Percentiles rank a stretch among this genome's conserved stretches.
phyloP scores from a whole-genome alignment of 139 green algal species.

The Chlorokybus atmophyticus region DNA sequence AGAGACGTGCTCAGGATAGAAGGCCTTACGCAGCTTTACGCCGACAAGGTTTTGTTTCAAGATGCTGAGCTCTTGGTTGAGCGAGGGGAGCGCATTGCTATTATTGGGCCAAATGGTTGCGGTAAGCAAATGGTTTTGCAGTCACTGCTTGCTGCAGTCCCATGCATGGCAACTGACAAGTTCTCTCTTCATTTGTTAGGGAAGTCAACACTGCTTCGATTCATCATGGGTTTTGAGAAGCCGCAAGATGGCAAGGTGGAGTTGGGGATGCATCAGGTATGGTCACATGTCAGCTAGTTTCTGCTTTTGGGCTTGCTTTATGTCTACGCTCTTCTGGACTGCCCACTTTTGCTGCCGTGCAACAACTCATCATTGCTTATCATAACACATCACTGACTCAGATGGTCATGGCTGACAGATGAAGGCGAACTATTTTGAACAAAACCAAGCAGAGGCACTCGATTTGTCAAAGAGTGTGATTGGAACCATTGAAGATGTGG shows the following conservation, averaged over 20 bases:
- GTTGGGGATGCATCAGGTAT: conserved; percentile 19
- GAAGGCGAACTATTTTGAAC: conserved; percentile 97
- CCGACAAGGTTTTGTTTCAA: conserved; percentile 40
- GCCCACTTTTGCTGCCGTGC: no score
- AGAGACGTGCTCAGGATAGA: conserved; percentile 21
- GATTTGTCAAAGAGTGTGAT: conserved; percentile 69
- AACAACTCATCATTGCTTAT: conserved; percentile 39
- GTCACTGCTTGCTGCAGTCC: no score
- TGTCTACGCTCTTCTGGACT: no score
- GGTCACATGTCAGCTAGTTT: no score
- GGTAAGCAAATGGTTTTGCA: no score
- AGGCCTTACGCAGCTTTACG: conserved; percentile 75
- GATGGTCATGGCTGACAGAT: no score
- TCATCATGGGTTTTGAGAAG: conserved; percentile 84
- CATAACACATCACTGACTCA: conserved; percentile 71
- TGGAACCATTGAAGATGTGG: conserved; percentile 66
- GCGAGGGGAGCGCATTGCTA: conserved; percentile 83
- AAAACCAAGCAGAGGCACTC: conserved; percentile 73
- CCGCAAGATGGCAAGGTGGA: conserved; percentile 30
- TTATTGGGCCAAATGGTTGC: conserved; percentile 84
- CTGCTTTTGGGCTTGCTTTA: no score
- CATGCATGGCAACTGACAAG: no score
- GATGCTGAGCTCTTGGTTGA: conserved; percentile 65
- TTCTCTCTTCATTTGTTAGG: no score
- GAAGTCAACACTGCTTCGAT: conserved; percentile 90